Percentiles rank a stretch among this genome's conserved stretches.
These are phyloP conservation scores for Ilyonectria mors-panacis DNA, from an alignment of 2,329 filamentous ascomycete genomes.

Conservation along the genomic window DNA sequence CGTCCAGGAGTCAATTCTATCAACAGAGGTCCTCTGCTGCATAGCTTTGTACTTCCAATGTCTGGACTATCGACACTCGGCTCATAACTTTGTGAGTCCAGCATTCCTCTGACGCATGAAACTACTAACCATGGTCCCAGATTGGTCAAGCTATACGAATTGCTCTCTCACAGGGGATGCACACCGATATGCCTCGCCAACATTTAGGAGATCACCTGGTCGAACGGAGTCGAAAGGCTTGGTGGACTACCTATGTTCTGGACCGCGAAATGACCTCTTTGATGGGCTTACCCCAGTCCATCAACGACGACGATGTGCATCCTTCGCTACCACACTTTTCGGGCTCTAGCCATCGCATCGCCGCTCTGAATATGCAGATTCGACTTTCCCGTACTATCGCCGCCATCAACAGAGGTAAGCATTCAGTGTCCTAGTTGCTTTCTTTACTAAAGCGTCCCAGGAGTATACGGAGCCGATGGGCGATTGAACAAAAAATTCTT, in stretches of 20 bases:
- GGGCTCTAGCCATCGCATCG: constrained; percentile 45
- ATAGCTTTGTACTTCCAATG: constrained; percentile 68
- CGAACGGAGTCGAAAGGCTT: constrained; percentile 64
- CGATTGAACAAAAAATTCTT: constrained; percentile 51
- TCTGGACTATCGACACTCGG: constrained; percentile 62
- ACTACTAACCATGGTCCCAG: constrained; percentile 42
- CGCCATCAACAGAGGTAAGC: constrained; percentile 50
- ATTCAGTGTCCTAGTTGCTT: rapidly evolving
- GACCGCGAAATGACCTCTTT: constrained; percentile 68
- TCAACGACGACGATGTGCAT: constrained; percentile 66
- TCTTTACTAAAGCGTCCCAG: constrained; percentile 23
- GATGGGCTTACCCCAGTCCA: constrained; percentile 65
- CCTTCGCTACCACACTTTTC: constrained; percentile 54
- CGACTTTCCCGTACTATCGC: constrained; percentile 50
- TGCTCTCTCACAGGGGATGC: constrained; percentile 65
- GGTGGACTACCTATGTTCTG: constrained; percentile 69
- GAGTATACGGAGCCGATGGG: constrained; percentile 50
- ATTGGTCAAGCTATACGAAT: constrained; percentile 68
- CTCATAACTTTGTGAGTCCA: constrained; percentile 60
- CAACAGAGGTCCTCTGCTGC: constrained; percentile 66
- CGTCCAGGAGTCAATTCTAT: constrained; percentile 59
- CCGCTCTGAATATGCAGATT: constrained; percentile 53
- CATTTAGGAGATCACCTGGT: constrained; percentile 58
- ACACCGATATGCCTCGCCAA: constrained; percentile 64
- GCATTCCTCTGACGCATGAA: neutral